Evolutionary conservation across 805 yeast species (phyloP), one percentile per base, ranked within the genome.

Genomic region (Lachancea sp.): DNA sequence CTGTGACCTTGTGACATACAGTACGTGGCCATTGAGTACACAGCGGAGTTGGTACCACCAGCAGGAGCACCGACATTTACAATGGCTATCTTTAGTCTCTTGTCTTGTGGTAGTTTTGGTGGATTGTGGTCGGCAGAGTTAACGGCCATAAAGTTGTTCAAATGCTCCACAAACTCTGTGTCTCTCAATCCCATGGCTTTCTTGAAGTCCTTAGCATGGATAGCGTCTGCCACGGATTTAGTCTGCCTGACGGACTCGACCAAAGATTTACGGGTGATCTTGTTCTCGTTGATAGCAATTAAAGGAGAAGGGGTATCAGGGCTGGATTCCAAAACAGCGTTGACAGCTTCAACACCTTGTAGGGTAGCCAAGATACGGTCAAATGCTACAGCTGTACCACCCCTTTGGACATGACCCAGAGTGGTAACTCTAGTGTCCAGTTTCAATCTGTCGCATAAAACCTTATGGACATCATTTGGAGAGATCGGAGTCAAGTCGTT

Each of bases 271-370:
- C 96, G 76, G 36, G 81, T 82, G 52, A 92, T 78, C 61, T 86
- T 83, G 69, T 89, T 90, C 62, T 88, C 96, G 45, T 73, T 70
- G 54, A 90, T 75, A 39, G 94, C 95, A 64, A 92, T 92, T 77
- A 92, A 77, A 41, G 97, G 97, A 11, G 96, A 84, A 30, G 97
- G 97, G 3, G 90, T 83, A 1, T 78, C 82, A 21, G 96, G 96
- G 8, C 94, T 86, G 39, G 83, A 70, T 38, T 83, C 88, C 52
- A 92, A 70, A 13, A 92, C 92, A 2, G 97, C 97, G 45, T 83
- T 80, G 16, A 92, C 95, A 8, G 98, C 97, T 55, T 88, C 97
- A 30, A 90, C 96, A 65, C 97, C 98, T 70, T 92, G 98, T 50
- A 90, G 63, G 13, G 98, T 90, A 31, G 97, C 96, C 54, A 92